These are phyloP conservation scores for Paecilomyces sp. DNA, from an alignment of 2,329 filamentous ascomycete species.

Conservation along the genomic window DNA sequence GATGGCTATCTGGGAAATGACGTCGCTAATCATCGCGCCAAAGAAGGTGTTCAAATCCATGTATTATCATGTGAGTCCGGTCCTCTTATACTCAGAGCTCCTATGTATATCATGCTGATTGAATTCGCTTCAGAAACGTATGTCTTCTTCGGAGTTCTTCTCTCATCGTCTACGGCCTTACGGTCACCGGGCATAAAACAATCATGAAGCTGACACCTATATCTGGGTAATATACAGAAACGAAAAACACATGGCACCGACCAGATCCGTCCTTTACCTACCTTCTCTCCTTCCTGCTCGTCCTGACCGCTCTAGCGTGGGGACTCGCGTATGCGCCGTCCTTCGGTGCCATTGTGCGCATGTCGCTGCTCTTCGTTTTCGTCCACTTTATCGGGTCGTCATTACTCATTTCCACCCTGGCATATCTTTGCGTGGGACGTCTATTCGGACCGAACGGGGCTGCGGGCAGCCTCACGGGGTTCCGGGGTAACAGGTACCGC, in stretches of 20 bases:
- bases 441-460: constrained; percentile 51
- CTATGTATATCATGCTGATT: constrained; percentile 15
- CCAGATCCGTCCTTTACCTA: constrained; percentile 65
- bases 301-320: constrained; percentile 49
- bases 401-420: constrained; percentile 53
- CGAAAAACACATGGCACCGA: constrained; percentile 63
- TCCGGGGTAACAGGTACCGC: constrained; percentile 38
- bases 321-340: constrained; percentile 48
- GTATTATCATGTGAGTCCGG: constrained; percentile 58
- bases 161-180: background rate
- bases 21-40: constrained; percentile 58
- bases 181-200: background rate
- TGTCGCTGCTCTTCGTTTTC: constrained; percentile 44
- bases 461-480: constrained; percentile 37
- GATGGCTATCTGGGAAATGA: constrained; percentile 68
- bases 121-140: constrained; percentile 32
- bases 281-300: constrained; percentile 60
- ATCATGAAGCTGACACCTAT: background rate
- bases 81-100: constrained; percentile 1
- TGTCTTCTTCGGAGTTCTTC: constrained; percentile 7
- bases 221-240: constrained; percentile 41
- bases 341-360: constrained; percentile 39
- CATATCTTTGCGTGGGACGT: constrained; percentile 57
- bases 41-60: constrained; percentile 66
- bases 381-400: constrained; percentile 57